Evolutionary conservation across 768 basidiomycete species (phyloP), one percentile per base, ranked within the genome.

Genomic region (Pseudohyphozyma bogoriensis): DNA sequence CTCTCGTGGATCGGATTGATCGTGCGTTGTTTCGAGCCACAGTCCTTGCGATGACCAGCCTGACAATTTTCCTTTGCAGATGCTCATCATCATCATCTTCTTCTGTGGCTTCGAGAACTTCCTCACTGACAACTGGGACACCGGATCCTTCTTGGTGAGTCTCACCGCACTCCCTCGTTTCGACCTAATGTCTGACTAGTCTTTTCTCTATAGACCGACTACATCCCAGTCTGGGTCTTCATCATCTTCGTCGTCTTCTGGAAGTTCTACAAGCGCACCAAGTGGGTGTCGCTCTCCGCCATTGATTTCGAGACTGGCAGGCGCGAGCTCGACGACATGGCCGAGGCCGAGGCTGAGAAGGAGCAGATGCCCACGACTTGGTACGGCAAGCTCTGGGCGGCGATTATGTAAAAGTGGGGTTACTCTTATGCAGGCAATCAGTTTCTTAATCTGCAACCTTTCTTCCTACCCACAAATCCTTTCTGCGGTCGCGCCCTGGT

Each of bases 31-130:
- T 45, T 52, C 37, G 20, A 16, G 28, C 44, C 20, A 4, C 10
- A 33, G 31, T 46, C 9, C 31, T 24, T 18, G 61, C 79, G 79
- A 80, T 81, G 70, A 78, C 73, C 59, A 79, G 76, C 18, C 81
- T 74, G 72, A 58, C 64, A 3, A 66, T 65, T n/a, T 63, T 63
- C 51, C 42, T 62, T 37, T 58, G 55, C 39, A 59, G 51, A 37
- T 37, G 37, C 18, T 42, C 40, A 20, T 42, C 40, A 5, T 20
- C 40, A 20, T 42, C 9, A 9, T 42, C 40, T 9, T 37, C 37
- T 37, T 37, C 37, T 10, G 18, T 18, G 40, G 40, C 16, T 42
- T 42, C 40, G 40, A 42, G 40, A 15, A 20, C 16, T 42, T 42
- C 40, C 40, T 42, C 40, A 20, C 9, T n/a, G 40, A 15, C 10